These are phyloP conservation scores for Knoxia roxburghii DNA, from an alignment of 257 asterid genomes.

Conservation along the genomic window DNA sequence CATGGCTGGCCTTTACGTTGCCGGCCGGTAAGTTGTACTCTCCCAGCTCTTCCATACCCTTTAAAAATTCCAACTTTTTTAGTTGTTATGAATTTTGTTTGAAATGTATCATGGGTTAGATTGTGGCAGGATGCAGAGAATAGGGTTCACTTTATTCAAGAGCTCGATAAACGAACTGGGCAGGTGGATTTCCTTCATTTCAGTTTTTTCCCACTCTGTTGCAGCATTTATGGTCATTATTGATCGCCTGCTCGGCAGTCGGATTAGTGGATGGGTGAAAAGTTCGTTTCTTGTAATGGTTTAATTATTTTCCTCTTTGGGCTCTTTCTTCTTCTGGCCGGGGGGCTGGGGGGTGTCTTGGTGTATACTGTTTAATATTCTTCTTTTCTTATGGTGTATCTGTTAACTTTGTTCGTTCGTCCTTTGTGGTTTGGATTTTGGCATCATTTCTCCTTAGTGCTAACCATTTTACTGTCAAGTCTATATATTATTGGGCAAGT, in stretches of 20 bases:
- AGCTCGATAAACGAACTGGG: conserved; percentile 67
- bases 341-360: not conserved
- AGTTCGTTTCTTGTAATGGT: not conserved
- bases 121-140: conserved; percentile 83
- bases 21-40: conserved; percentile 44
- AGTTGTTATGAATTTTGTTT: not conserved
- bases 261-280: no score
- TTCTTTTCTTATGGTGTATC: no score
- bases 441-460: not conserved
- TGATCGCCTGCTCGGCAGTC: not conserved
- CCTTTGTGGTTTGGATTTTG: no score
- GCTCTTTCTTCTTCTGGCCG: no score
- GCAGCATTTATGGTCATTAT: not conserved
- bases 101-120: conserved; percentile 31
- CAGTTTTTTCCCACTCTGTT: not conserved
- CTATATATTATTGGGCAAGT: not conserved
- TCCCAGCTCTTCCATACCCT: not conserved
- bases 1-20: conserved; percentile 74
- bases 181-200: conserved; percentile 35
- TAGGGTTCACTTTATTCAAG: conserved; percentile 47
- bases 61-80: not conserved
- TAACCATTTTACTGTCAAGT: not conserved
- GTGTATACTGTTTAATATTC: no score
- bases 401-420: no score
- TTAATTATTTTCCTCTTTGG: no score